phyloP scores from a whole-genome alignment of 306 rosid genomes.

The Medicago lupulina region DNA sequence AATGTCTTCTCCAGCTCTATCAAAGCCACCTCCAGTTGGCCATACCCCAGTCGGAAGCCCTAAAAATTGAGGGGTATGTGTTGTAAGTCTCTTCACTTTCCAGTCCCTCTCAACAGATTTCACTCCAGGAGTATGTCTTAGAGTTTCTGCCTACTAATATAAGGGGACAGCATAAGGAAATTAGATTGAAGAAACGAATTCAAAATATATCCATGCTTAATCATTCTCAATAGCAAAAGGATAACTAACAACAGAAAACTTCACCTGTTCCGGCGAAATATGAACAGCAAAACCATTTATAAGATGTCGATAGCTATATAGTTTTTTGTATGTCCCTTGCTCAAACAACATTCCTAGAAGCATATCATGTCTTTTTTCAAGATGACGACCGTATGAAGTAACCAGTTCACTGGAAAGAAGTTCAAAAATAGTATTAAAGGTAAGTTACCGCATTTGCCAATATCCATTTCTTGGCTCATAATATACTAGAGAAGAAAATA shows the following conservation, averaged over 20 bases:
- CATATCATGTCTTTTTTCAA: conserved; percentile 90
- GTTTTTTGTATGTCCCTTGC: conserved; percentile 77
- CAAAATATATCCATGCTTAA: conserved; percentile 10
- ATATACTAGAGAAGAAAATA: conserved; percentile 28
- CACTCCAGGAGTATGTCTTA: conserved; percentile 85
- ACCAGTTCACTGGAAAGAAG: conserved; percentile 75
- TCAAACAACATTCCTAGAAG: conserved; percentile 89
- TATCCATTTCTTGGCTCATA: conserved; percentile 27
- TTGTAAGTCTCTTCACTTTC: conserved; percentile 92
- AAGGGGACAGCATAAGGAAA: conserved; percentile 52
- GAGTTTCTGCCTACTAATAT: conserved; percentile 95
- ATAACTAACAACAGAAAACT: conserved; percentile 46
- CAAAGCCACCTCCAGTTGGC: conserved; percentile 99
- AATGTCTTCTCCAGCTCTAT: conserved; percentile 95
- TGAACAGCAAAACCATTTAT: conserved; percentile 97
- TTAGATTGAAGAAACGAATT: conserved; percentile 44
- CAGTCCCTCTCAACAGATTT: conserved; percentile 92
- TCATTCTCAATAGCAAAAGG: conserved; percentile 34
- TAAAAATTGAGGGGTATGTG: conserved; percentile 97
- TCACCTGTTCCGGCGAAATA: conserved; percentile 92
- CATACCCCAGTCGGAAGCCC: conserved; percentile 99
- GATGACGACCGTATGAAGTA: conserved; percentile 86
- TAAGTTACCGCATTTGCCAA: conserved; percentile 35
- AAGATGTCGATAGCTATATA: conserved; percentile 94
- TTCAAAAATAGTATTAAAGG: conserved; percentile 29